These are phyloP conservation scores for Quercus phellos DNA, from an alignment of 331 rosid species.

Conservation along the genomic window DNA sequence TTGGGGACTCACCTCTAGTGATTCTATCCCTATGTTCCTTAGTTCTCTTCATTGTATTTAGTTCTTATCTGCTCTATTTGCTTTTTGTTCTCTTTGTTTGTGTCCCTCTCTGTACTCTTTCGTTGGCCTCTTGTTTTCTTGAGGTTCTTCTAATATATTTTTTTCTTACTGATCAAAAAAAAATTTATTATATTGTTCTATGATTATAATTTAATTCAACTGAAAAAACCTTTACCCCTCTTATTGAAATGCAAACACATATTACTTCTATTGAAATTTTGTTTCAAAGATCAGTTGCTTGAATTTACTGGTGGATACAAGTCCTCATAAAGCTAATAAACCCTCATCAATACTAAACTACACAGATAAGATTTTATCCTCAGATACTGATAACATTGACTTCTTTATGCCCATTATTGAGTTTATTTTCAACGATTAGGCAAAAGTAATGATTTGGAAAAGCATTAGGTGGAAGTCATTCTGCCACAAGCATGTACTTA, in stretches of 20 bases:
- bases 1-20: too few species aligned
- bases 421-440: not conserved
- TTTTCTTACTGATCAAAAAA: too few species aligned
- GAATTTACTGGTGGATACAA: too few species aligned
- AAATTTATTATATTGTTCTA: not conserved
- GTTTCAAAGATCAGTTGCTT: not conserved
- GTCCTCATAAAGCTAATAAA: too few species aligned
- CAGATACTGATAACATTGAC: not conserved
- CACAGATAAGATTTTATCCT: not conserved
- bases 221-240: not conserved
- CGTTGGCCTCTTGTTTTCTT: too few species aligned
- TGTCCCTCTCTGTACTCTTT: too few species aligned
- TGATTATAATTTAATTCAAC: not conserved
- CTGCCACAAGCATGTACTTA: not conserved
- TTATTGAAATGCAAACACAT: not conserved
- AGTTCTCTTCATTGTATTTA: too few species aligned
- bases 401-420: not conserved
- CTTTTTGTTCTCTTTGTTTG: too few species aligned
- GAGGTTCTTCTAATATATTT: too few species aligned
- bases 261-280: not conserved
- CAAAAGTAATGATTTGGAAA: not conserved
- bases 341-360: too few species aligned
- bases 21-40: too few species aligned
- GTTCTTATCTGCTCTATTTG: too few species aligned
- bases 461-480: not conserved